Evolutionary conservation across 2,329 filamentous ascomycete species (phyloP), one percentile per base, ranked within the genome.

Genomic region (Fusarium sublunatum): DNA sequence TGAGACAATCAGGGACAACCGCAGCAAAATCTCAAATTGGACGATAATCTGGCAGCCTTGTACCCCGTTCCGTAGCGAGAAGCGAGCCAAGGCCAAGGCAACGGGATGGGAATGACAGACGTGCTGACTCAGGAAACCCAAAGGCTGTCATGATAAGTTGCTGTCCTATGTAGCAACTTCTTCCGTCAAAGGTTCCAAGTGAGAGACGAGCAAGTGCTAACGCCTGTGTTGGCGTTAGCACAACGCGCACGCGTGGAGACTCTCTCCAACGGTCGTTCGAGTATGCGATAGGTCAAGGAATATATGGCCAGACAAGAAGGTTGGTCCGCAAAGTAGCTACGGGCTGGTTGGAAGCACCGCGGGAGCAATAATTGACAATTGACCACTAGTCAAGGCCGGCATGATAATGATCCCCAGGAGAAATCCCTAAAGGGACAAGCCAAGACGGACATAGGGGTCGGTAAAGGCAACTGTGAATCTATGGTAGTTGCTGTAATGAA

Each of bases 361-460:
- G 2, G 40, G 38, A 54, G 45, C 32, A 40, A 34, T 34, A 58
- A 65, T 55, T 53, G 57, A 36, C 48, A 34, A 29, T 51, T 41
- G 58, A 25, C 41, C 24, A 34, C 49, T 36, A 47, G 42, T 42
- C 40, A 42, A 50, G 47, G 25, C 31, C 15, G 25, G 31, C 24
- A 32, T 42, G 42, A 61, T 56, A 46, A 55, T 40, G 53, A 66
- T 59, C 49, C 43, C 45, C 48, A 35, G 38, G 44, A 63, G 39
- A 49, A 51, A 51, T 28, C 49, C 52, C 44, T 39, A 35, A 45
- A 55, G 40, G 53, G 39, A 28, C 26, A 54, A 50, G 40, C 36
- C 32, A 53, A 47, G 24, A 36, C 40, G 44, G 44, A 51, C 48
- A 52, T 31, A 54, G 43, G 34, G 46, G 52, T 29, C 26, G 40